phyloP scores from a whole-genome alignment of 2,329 filamentous ascomycete genomes.

The Torrubiella hemipterigena region DNA sequence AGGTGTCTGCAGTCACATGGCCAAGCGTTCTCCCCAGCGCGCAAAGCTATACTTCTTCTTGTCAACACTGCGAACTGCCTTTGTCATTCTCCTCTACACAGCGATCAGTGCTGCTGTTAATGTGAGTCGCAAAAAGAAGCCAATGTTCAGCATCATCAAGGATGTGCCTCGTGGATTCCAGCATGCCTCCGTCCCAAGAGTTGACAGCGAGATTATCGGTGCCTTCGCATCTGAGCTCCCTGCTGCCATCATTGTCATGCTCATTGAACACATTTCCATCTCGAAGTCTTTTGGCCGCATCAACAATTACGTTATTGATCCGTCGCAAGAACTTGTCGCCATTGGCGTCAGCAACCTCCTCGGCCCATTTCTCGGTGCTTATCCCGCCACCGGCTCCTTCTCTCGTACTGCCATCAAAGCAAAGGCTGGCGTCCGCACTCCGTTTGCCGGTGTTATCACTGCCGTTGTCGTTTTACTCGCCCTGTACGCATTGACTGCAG shows the following conservation, averaged over 20 bases:
- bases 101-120: constrained; percentile 65
- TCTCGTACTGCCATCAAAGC: constrained; percentile 86
- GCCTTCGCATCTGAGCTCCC: constrained; percentile 64
- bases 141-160: constrained; percentile 53
- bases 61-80: constrained; percentile 65
- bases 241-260: constrained; percentile 67
- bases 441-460: constrained; percentile 76
- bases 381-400: constrained; percentile 82
- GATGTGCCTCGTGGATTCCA: constrained; percentile 68
- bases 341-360: constrained; percentile 66
- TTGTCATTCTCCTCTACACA: constrained; percentile 72
- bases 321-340: constrained; percentile 67
- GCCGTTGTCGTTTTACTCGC: constrained; percentile 71
- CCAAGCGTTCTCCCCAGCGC: constrained; percentile 52
- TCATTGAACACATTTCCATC: constrained; percentile 75
- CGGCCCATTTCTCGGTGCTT: constrained; percentile 68
- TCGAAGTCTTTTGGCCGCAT: constrained; percentile 71
- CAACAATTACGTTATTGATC: constrained; percentile 72
- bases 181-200: constrained; percentile 58
- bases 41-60: constrained; percentile 68
- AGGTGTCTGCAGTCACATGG: constrained; percentile 46
- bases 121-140: constrained; percentile 40
- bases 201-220: constrained; percentile 55
- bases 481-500: constrained; percentile 67
- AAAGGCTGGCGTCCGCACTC: constrained; percentile 83